phyloP scores from a whole-genome alignment of 129 eudicot genomes.

The Sambucus nigra region DNA sequence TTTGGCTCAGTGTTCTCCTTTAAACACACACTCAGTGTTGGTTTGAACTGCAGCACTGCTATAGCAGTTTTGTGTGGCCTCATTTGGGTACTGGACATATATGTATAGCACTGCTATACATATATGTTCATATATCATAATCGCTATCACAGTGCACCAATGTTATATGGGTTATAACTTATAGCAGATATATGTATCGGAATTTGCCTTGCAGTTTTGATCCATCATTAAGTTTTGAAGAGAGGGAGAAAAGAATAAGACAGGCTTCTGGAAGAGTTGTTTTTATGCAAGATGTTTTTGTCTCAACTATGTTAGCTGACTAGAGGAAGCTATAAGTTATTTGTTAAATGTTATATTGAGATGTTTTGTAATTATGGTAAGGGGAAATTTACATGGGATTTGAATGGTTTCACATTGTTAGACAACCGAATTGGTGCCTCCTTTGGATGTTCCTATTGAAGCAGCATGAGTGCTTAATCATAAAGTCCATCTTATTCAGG shows the following conservation, averaged over 20 bases:
- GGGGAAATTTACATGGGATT: neutral
- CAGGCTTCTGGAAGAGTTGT: constrained; percentile 72
- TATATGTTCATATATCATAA: no score
- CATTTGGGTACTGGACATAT: no score
- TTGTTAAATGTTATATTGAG: constrained; percentile 11
- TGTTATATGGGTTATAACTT: no score
- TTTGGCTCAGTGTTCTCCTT: no score
- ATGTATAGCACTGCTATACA: no score
- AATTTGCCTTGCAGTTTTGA: constrained; percentile 67
- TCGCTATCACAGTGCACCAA: no score
- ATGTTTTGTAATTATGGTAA: constrained; percentile 1
- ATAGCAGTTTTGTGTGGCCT: no score
- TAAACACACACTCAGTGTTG: no score
- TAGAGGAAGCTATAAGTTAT: constrained; percentile 23
- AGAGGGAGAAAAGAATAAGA: constrained; percentile 54
- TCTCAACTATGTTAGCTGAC: constrained; percentile 58
- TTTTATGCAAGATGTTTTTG: constrained; percentile 82
- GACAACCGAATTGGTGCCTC: neutral
- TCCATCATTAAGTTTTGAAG: constrained; percentile 74
- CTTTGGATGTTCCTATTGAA: constrained; percentile 3
- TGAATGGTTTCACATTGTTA: neutral
- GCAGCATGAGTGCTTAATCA: neutral
- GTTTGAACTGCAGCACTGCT: no score
- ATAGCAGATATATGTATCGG: no score
- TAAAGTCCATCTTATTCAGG: neutral